A percentile compares a stretch with the other conserved stretches of the same genome.
phyloP scores from a whole-genome alignment of 768 basidiomycete species.

The Lentinus brumalis region DNA sequence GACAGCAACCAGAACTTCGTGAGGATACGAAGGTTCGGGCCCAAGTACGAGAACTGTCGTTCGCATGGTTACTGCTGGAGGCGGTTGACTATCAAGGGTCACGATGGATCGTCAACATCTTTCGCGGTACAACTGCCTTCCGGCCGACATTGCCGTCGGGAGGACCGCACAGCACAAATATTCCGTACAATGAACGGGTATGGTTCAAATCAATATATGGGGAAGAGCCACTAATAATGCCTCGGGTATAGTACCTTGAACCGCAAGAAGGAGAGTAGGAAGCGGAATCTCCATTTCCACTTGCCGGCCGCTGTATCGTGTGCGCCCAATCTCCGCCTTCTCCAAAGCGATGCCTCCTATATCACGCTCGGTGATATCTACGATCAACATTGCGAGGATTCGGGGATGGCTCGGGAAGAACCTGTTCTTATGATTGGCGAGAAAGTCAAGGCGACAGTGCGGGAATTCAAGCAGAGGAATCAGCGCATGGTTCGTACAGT shows the following conservation, averaged over 20 bases:
- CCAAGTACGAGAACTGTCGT: constrained; percentile 88
- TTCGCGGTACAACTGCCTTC: constrained; percentile 92
- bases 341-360: constrained; percentile 92
- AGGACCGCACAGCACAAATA: constrained; percentile 89
- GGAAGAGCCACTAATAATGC: not conserved
- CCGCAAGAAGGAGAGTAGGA: constrained; percentile 90
- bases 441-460: constrained; percentile 71
- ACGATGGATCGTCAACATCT: constrained; percentile 84
- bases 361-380: constrained; percentile 91
- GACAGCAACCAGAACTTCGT: constrained; percentile 91
- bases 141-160: constrained; percentile 81
- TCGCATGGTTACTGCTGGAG: constrained; percentile 87
- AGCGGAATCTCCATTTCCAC: constrained; percentile 90
- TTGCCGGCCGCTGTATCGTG: constrained; percentile 85
- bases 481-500: constrained; percentile 12
- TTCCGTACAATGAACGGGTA: constrained; percentile 95
- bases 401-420: constrained; percentile 81
- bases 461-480: constrained; percentile 52
- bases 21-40: constrained; percentile 86
- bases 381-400: constrained; percentile 81
- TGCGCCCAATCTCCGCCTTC: constrained; percentile 78
- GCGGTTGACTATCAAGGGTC: constrained; percentile 87
- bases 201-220: constrained; percentile 18
- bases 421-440: constrained; percentile 85
- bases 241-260: constrained; percentile 61